Evolutionary conservation across 495 filamentous ascomycete species (phyloP), one percentile per base, ranked within the genome.

Genomic region (Neurospora hispaniola): DNA sequence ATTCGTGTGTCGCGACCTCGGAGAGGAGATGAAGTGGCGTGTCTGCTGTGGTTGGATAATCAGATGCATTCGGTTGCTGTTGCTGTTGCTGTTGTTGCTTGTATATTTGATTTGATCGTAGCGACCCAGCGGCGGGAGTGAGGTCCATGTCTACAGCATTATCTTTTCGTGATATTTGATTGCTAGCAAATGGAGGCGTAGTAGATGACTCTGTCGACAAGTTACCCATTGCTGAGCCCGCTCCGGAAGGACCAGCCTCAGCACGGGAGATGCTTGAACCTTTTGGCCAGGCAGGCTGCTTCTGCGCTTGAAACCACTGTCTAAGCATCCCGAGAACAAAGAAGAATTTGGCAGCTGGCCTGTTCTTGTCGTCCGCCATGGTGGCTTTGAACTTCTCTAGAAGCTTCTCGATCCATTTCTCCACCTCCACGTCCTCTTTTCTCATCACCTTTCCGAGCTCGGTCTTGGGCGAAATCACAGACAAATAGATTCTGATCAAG

Each of bases 401-500:
- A 10, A 97, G 81, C 11, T 81, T 80, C 71, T 92, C 90, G 0
- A 97, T 82, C 76, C 95, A 91, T 39, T 90, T 82, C 72, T 95
- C 92, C 10, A 97, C 88, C 54, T 88, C 88, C 78, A 97, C 86
- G 62, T 91, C 87, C 43, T 91, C 87, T 73, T 90, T 89, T 71
- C 90, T 88, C 73, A 97, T 90, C 27, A 97, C 87, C 76, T 89
- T 91, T 5, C 91, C 91, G 1, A 97, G 82, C 75, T 91, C 90
- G 31, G 88, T 89, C 62, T 88, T 82, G 0, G 92, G 86, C 12
- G 88, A 85, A 14, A 87, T 89, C 11, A 93, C 90, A 4, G 92
- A 89, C 69, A 93, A 92, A 80, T 93, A 93, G 73, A 97, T 88
- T 77, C 96, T 97, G 79, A 97, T 93, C 20, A 98, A 81, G 20